Evolutionary conservation across 768 basidiomycete genomes (phyloP), one percentile per base, ranked within the genome.

Genomic region (Lactarius tabidus): DNA sequence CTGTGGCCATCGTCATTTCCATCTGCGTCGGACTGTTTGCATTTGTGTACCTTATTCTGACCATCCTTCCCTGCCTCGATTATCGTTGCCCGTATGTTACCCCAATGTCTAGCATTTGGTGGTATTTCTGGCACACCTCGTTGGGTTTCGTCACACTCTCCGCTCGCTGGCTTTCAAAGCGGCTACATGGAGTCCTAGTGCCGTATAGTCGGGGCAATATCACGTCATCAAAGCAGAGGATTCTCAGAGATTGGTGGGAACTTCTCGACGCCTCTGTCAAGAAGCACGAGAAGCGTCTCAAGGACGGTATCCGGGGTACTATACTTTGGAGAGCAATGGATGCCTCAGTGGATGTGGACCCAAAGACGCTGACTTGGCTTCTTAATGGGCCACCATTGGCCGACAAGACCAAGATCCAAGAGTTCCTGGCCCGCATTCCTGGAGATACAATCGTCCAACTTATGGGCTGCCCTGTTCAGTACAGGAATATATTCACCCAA

Each of bases 81-180:
- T 63, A 55, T 29, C 33, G 60, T 23, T 71, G 62, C 41, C 71
- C 71, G 20, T 72, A 68, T 62, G 57, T 60, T 23, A 72, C 71
- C 10, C 68, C 71, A 0, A 33, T 68, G 28, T 62, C 71, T 8
- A 48, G 39, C 18, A 38, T 57, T 45, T 33, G 51, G 14, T 57
- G 58, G 58, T 43, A 36, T n/a, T 12, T 52, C 20, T 66, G 59
- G 56, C 53, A 67, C 18, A 23, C 53, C 7, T 41, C 41, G 8
- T 23, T 58, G 33, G 33, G 29, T 31, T 36, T 48, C 43, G 36
- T 26, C 1, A 18, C 36, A 5, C 38, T 62, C 35, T 61, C 43
- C 36, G 39, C 45, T 39, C 64, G 39, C 14, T 59, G 54, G 45
- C 38, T 60, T 36, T 10, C 57, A n/a, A 60, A 31, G 54, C 20